Evolutionary conservation across 2,329 filamentous ascomycete genomes (phyloP), one percentile per base, ranked within the genome.

Genomic region (Fusarium lateritium): DNA sequence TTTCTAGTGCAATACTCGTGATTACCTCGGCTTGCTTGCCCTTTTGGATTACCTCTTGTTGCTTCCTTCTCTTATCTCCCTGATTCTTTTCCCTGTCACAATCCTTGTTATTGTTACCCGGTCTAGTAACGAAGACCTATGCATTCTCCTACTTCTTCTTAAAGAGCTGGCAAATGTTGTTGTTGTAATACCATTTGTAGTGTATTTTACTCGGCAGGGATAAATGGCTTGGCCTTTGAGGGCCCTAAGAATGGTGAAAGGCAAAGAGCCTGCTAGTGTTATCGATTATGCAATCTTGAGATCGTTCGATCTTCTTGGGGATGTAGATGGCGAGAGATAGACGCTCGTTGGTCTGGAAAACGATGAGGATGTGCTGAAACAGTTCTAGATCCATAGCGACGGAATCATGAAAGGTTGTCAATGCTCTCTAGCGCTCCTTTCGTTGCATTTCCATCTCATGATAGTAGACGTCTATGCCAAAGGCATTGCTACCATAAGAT

Each of bases 331-430:
- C 57, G 0, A 60, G 15, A 0, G 57, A 58, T 8, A 58, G 9
- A 1, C 53, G 28, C 1, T 60, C 43, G 5, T 60, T 6, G 0
- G 57, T 53, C 2, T 50, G 43, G 5, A 60, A 60, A 1, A 50
- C 36, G 1, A 58, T 43, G 1, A 58, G 15, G 9, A 53, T 60
- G 2, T 43, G 53, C 8, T 60, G 53, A 9, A 60, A 60, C 1
- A 60, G 7, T 3, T 50, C 53, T 1, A 58, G 1, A 10, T 43
- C 50, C 0, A 43, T 60, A 0, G 19, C 2, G 1, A 58, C 10
- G 6, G 57, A 43, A 4, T 60, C 53, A 3, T 58, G 53, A 8
- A 60, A 50, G 1, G 56, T 59, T n/a, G n/a, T n/a, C n/a, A n/a
- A n/a, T n/a, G n/a, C n/a, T n/a, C n/a, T n/a, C n/a, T n/a, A n/a